Percentiles rank a stretch among this genome's conserved stretches.
These are phyloP conservation scores for Omphalea diandra DNA, from an alignment of 441 rosid species.

Conservation along the genomic window DNA sequence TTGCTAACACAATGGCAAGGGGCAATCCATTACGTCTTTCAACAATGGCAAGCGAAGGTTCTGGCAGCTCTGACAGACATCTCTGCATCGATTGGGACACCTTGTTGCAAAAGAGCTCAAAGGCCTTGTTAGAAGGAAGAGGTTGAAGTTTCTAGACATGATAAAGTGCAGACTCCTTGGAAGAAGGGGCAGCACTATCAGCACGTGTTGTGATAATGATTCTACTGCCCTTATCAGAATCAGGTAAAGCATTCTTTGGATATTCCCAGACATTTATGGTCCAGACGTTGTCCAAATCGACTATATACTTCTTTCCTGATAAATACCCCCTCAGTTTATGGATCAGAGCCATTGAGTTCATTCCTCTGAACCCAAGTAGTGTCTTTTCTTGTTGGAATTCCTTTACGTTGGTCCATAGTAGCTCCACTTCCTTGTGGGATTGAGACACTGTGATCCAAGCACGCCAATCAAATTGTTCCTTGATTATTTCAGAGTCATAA, in stretches of 20 bases:
- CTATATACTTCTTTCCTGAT: background rate
- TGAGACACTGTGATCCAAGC: conserved; percentile 23
- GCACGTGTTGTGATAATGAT: background rate
- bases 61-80: background rate
- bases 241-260: background rate
- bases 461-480: background rate
- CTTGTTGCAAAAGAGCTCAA: conserved; percentile 2
- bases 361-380: background rate
- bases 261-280: background rate
- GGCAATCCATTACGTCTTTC: background rate
- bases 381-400: background rate
- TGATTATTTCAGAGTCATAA: background rate
- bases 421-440: conserved; percentile 5
- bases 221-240: background rate
- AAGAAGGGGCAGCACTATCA: background rate
- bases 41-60: background rate
- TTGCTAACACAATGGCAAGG: background rate
- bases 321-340: background rate
- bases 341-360: background rate
- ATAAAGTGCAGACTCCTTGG: background rate
- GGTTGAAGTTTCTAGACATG: background rate
- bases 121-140: background rate
- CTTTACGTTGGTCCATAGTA: background rate
- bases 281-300: no score
- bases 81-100: background rate